Evolutionary conservation across 1,139 yeast genomes (phyloP), one percentile per base, ranked within the genome.

Genomic region (Hansenula sp.): DNA sequence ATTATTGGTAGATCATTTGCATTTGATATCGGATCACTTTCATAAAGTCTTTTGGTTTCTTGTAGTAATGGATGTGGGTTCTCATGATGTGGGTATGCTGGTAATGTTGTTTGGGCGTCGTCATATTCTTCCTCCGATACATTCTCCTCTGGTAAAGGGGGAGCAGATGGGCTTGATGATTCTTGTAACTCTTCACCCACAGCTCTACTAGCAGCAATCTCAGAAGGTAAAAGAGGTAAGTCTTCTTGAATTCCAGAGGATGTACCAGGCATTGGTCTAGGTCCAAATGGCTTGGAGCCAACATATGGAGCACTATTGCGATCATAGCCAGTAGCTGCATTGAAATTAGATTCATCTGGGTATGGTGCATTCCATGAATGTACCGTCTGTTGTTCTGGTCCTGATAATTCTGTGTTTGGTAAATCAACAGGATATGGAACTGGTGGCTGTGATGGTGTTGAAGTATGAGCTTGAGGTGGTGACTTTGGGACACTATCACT

Each of bases 401-500:
- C 19, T 36, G 18, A 27, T 36, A 42, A 18, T 3, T 36, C 41
- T 1, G 41, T 38, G 16, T 38, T 28, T 17, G 52, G 52, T 8
- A 48, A 41, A 5, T 47, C 47, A 10, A 41, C 29, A 13, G 57
- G 56, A 34, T 54, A 54, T 27, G 57, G 57, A 0, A 47, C 45
- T 6, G 28, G 3, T 10, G n/a, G 18, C 19, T n/a, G 46, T 17
- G 45, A 43, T 27, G 42, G 40, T 36, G 45, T 46, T 38, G 40
- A 37, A 38, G 41, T 35, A 11, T 29, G 31, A 6, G 44, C 36
- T 2, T 12, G 24, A 11, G 44, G 34, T 7, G 28, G 17, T 25
- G 31, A 27, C 10, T 27, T 13, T 39, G 38, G 11, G 7, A 15
- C 24, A 21, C 9, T 21, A 12, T 33, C 36, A 5, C 21, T 10